phyloP scores from a whole-genome alignment of 2,329 filamentous ascomycete genomes.

The Akanthomyces uredinophilus region DNA sequence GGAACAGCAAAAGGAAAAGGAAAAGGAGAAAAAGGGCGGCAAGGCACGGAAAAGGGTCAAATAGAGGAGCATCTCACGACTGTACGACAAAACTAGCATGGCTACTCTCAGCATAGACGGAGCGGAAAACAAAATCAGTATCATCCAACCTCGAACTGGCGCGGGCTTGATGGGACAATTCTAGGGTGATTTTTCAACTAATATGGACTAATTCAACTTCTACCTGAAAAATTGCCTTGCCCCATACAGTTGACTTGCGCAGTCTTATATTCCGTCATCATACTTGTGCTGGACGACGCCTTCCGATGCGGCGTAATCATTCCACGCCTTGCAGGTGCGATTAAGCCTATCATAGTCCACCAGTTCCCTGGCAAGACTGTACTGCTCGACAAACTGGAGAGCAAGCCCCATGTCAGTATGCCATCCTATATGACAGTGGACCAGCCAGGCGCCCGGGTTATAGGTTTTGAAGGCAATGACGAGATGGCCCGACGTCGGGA shows the following conservation, averaged over 20 bases:
- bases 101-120: neutral
- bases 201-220: too few relatives aligned
- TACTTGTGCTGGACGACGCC: neutral
- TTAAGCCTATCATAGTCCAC: neutral
- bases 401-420: slow-evolving; percentile 38
- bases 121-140: neutral
- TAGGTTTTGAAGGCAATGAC: slow-evolving; percentile 44
- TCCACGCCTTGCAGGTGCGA: neutral
- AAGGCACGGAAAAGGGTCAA: slow-evolving; percentile 7
- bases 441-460: slow-evolving; percentile 47
- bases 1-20: slow-evolving; percentile 24
- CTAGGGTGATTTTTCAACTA: too few relatives aligned
- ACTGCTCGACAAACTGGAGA: neutral
- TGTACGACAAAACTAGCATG: slow-evolving; percentile 5
- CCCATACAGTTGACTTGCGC: too few relatives aligned
- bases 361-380: neutral
- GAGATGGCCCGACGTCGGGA: slow-evolving; percentile 39
- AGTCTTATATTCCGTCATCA: neutral
- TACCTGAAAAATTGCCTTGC: too few relatives aligned
- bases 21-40: slow-evolving; percentile 3
- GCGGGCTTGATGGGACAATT: too few relatives aligned
- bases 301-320: neutral
- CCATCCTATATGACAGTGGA: slow-evolving; percentile 59
- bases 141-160: too few relatives aligned
- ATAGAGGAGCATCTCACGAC: neutral